Percentiles rank a stretch among this genome's conserved stretches.
phyloP scores from a whole-genome alignment of 164 flowering plant genomes.

The Vitis riparia region DNA sequence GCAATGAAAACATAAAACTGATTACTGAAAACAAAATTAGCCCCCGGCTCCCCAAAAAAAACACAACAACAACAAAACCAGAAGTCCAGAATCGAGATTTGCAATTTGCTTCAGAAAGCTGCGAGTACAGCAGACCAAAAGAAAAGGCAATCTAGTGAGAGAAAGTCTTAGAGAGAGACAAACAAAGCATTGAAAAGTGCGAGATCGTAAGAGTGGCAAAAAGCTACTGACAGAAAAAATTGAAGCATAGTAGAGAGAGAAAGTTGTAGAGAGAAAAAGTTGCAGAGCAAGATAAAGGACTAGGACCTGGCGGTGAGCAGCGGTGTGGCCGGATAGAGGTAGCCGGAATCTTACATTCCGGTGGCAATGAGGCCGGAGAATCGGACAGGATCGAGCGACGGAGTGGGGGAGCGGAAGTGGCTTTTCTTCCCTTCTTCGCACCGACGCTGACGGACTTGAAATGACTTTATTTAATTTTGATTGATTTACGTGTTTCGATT shows the following conservation, averaged over 20 bases:
- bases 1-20: no score
- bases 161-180: not conserved
- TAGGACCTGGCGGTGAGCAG: conserved; percentile 13
- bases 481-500: conserved; percentile 26
- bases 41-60: not conserved
- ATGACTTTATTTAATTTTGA: conserved; percentile 12
- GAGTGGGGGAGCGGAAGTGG: not conserved
- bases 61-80: not conserved
- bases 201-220: conserved; percentile 21
- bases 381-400: conserved; percentile 4
- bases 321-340: no score
- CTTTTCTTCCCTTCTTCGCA: conserved; percentile 5
- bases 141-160: conserved; percentile 18
- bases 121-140: conserved; percentile 5
- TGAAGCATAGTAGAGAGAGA: conserved; percentile 1
- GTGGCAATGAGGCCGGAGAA: conserved; percentile 18
- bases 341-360: conserved; percentile 19
- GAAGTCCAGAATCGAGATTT: not conserved
- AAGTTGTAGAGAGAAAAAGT: conserved; percentile 2
- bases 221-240: conserved; percentile 1
- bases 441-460: conserved; percentile 32
- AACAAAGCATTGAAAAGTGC: conserved; percentile 18
- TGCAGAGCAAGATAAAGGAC: not conserved
- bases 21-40: no score
- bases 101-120: conserved; percentile 17